These are phyloP conservation scores for Blakeslea trispora DNA, from an alignment of 371 early-diverging fungal species.

Conservation along the genomic window DNA sequence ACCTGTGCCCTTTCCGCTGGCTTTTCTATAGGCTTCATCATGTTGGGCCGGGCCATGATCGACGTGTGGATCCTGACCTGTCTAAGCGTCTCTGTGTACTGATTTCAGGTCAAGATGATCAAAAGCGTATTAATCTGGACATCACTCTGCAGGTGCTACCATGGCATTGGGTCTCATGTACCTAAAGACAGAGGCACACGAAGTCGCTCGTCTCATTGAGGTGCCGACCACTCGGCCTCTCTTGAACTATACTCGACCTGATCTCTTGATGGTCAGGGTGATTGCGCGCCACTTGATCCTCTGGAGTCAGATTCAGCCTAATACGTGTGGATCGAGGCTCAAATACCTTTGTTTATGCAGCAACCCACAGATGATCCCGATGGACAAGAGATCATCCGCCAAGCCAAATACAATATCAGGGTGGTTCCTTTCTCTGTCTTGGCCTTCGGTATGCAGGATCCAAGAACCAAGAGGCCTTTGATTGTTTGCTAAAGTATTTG, in stretches of 20 bases:
- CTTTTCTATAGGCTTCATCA: conserved; percentile 80
- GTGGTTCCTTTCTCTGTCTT: conserved; percentile 81
- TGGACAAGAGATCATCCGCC: conserved; percentile 39
- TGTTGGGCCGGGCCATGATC: conserved; percentile 70
- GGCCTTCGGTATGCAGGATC: conserved; percentile 85
- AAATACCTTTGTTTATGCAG: conserved; percentile 66
- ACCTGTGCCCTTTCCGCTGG: conserved; percentile 76
- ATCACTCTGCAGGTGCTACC: conserved; percentile 72
- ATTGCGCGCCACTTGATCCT: conserved; percentile 53
- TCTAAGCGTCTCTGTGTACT: conserved; percentile 56
- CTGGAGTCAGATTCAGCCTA: conserved; percentile 27
- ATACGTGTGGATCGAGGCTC: conserved; percentile 67
- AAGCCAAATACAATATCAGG: conserved; percentile 64
- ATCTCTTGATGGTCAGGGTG: conserved; percentile 68
- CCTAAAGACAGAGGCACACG: conserved; percentile 71
- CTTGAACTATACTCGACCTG: conserved; percentile 72
- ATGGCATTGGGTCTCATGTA: conserved; percentile 86
- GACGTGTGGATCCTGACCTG: conserved; percentile 55
- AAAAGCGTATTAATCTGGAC: conserved; percentile 37
- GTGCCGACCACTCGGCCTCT: conserved; percentile 56
- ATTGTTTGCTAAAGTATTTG: conserved; percentile 49
- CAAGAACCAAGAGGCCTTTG: conserved; percentile 52
- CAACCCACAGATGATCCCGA: conserved; percentile 28
- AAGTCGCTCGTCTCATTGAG: conserved; percentile 63
- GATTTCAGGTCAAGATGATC: conserved; percentile 34